Percentiles rank a stretch among this genome's conserved stretches.
Evolutionary conservation across 2,329 filamentous ascomycete species (phyloP).

Genomic region (Grosmannia huntii): DNA sequence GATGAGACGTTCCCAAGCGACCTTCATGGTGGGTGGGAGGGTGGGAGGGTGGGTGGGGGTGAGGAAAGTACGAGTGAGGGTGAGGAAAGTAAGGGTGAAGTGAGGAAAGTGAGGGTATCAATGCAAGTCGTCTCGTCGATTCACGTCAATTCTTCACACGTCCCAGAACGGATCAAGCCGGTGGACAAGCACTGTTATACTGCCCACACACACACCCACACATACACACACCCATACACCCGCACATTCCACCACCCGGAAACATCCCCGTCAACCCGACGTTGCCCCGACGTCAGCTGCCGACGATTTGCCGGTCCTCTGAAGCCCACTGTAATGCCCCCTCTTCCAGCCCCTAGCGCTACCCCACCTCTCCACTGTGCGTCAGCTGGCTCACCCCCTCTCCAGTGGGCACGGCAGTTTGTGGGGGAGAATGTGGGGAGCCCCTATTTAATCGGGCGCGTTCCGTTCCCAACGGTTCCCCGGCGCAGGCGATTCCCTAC

Average conservation of each 20-base stretch:
- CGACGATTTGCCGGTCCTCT: too few relatives aligned
- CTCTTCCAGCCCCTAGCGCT: too few relatives aligned
- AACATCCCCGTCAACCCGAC: background rate
- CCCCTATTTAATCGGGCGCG: background rate
- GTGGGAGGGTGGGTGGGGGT: background rate
- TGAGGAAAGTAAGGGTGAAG: too few relatives aligned
- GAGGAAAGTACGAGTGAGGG: background rate
- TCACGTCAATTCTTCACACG: too few relatives aligned
- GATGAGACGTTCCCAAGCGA: conserved; percentile 38
- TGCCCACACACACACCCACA: too few relatives aligned
- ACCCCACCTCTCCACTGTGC: background rate
- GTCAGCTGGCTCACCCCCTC: background rate
- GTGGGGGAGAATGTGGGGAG: background rate
- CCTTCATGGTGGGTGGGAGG: conserved; percentile 14
- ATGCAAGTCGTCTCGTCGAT: too few relatives aligned
- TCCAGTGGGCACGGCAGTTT: background rate
- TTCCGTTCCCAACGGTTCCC: background rate
- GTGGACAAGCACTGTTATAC: too few relatives aligned
- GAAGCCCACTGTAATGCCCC: background rate
- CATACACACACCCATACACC: too few relatives aligned
- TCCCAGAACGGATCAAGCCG: too few relatives aligned
- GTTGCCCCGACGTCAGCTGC: background rate
- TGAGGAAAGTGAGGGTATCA: too few relatives aligned
- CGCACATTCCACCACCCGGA: too few relatives aligned
- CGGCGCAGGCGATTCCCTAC: background rate